These are phyloP conservation scores for Syzygium aqueum DNA, from an alignment of 345 rosid genomes.

Conservation along the genomic window DNA sequence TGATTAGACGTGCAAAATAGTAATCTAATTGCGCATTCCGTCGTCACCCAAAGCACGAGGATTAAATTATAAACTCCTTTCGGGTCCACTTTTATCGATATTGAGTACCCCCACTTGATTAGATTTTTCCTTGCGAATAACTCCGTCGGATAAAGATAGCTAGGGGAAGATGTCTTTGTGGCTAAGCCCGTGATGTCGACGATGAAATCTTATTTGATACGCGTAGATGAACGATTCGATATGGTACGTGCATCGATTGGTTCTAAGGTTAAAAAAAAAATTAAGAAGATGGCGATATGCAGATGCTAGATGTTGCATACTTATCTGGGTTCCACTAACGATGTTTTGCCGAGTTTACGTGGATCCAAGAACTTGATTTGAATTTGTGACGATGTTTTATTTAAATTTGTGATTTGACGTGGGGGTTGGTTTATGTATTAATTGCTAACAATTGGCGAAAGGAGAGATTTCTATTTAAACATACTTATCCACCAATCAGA, in stretches of 20 bases:
- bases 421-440: background rate
- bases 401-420: background rate
- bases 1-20: background rate
- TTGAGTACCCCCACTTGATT: background rate
- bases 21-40: background rate
- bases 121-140: background rate
- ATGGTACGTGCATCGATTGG: background rate
- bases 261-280: background rate
- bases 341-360: background rate
- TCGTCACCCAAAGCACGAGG: background rate
- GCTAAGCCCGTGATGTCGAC: background rate
- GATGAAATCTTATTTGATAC: background rate
- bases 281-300: background rate
- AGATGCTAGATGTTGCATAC: background rate
- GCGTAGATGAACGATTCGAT: background rate
- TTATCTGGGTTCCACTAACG: background rate
- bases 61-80: background rate
- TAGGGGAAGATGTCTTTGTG: background rate
- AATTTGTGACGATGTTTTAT: too few relatives aligned
- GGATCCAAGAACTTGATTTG: background rate
- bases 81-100: background rate
- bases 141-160: background rate
- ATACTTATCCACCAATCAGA: background rate
- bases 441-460: background rate
- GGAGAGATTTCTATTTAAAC: background rate